A percentile compares a stretch with the other conserved stretches of the same genome.
Evolutionary conservation across 805 yeast genomes (phyloP).

Genomic region (Saturnispora diversa): DNA sequence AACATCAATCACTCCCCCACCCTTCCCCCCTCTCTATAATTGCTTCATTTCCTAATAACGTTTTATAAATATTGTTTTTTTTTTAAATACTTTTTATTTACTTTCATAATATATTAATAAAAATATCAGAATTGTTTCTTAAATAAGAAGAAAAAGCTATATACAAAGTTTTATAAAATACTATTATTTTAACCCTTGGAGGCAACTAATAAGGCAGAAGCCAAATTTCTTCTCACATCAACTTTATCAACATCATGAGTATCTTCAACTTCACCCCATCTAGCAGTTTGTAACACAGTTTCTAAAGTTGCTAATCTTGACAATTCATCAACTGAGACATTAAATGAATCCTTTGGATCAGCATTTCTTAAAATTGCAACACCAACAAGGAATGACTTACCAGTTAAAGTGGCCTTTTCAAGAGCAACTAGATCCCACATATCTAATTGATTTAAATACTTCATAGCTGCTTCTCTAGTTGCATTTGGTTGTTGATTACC

Average conservation of each 20-base stretch:
- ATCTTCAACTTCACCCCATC: constrained; percentile 99
- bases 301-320: constrained; percentile 76
- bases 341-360: constrained; percentile 22
- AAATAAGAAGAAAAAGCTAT: background rate
- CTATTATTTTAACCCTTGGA: constrained; percentile 5
- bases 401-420: constrained; percentile 79
- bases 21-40: background rate
- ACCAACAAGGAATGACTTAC: constrained; percentile 84
- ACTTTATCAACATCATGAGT: constrained; percentile 96
- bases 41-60: background rate
- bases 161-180: too few species aligned
- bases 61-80: too few species aligned
- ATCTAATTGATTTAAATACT: constrained; percentile 57
- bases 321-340: constrained; percentile 55
- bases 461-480: constrained; percentile 51
- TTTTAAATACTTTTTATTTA: background rate
- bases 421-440: constrained; percentile 78
- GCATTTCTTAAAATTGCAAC: constrained; percentile 50
- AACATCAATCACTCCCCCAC: too few species aligned
- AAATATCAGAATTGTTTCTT: background rate
- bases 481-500: constrained; percentile 67
- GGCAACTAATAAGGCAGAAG: constrained; percentile 64
- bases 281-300: constrained; percentile 70
- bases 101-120: background rate
- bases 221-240: constrained; percentile 74